These are phyloP conservation scores for Coniochaeta sp. DNA, from an alignment of 2,329 filamentous ascomycete species.

Conservation along the genomic window DNA sequence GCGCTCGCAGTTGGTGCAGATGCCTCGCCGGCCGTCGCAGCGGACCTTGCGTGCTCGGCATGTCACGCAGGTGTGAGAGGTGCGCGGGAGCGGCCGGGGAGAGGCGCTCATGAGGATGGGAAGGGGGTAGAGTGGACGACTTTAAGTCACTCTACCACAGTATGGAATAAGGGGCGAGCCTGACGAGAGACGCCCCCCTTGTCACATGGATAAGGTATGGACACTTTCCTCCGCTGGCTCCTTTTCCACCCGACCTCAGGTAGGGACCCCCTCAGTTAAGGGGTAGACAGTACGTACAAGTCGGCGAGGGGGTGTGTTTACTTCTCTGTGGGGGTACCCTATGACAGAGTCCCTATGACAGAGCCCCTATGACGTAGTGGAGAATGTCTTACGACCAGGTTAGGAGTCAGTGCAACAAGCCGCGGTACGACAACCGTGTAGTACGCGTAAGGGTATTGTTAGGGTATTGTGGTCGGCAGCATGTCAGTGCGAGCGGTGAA, in stretches of 20 bases:
- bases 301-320: not conserved
- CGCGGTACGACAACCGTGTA: not conserved
- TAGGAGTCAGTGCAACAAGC: not conserved
- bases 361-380: not conserved
- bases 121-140: not conserved
- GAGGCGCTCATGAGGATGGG: not conserved
- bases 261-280: too few relatives aligned
- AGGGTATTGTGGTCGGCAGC: not conserved
- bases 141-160: too few relatives aligned
- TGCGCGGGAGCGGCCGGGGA: constrained; percentile 24
- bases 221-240: too few relatives aligned
- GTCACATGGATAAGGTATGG: too few relatives aligned
- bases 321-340: not conserved
- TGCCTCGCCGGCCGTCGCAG: constrained; percentile 44
- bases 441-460: too few relatives aligned
- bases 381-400: not conserved
- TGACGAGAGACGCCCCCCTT: not conserved
- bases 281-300: too few relatives aligned
- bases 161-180: not conserved
- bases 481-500: not conserved
- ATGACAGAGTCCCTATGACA: too few relatives aligned
- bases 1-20: constrained; percentile 52
- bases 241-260: too few relatives aligned
- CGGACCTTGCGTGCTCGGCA: constrained; percentile 51
- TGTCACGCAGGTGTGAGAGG: constrained; percentile 43